These are phyloP conservation scores for Cadophora sp. DNA, from an alignment of 2,329 filamentous ascomycete genomes.

Conservation along the genomic window DNA sequence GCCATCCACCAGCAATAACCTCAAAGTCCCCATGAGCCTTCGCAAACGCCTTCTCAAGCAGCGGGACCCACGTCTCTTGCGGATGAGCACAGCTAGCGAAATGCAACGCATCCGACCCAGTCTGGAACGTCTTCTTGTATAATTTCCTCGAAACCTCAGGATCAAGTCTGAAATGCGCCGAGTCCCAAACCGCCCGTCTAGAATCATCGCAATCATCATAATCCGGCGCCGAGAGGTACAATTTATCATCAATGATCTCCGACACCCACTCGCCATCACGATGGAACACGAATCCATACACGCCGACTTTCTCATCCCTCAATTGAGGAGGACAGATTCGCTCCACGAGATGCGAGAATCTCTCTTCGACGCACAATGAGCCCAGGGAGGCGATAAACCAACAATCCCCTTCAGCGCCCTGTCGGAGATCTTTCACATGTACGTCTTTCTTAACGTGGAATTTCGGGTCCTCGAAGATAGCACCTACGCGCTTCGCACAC, in stretches of 20 bases:
- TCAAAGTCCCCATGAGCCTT: conserved; percentile 82
- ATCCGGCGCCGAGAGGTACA: conserved; percentile 80
- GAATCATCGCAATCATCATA: conserved; percentile 69
- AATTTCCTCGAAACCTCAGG: conserved; percentile 41
- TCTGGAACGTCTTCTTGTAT: conserved; percentile 52
- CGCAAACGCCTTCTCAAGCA: conserved; percentile 84
- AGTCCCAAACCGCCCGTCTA: conserved; percentile 3
- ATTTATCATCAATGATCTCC: conserved; percentile 88
- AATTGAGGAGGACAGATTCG: conserved; percentile 48
- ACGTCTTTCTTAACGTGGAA: conserved; percentile 76
- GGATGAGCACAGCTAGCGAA: conserved; percentile 78
- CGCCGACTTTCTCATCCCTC: conserved; percentile 66
- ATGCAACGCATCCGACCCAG: conserved; percentile 77
- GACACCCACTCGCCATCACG: conserved; percentile 90
- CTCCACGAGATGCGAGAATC: conserved; percentile 51
- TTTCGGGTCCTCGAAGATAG: conserved; percentile 77
- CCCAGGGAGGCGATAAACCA: conserved; percentile 86
- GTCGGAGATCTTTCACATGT: conserved; percentile 74
- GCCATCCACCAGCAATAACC: conserved; percentile 75
- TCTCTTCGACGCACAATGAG: conserved; percentile 63
- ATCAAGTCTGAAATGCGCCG: conserved; percentile 10
- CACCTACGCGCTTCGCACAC: conserved; percentile 66
- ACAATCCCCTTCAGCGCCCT: conserved; percentile 81
- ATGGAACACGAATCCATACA: conserved; percentile 89
- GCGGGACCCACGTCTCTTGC: conserved; percentile 83